A percentile compares a stretch with the other conserved stretches of the same genome.
phyloP scores from a whole-genome alignment of 176 grass and related monocot genomes.

The Lolium perenne region DNA sequence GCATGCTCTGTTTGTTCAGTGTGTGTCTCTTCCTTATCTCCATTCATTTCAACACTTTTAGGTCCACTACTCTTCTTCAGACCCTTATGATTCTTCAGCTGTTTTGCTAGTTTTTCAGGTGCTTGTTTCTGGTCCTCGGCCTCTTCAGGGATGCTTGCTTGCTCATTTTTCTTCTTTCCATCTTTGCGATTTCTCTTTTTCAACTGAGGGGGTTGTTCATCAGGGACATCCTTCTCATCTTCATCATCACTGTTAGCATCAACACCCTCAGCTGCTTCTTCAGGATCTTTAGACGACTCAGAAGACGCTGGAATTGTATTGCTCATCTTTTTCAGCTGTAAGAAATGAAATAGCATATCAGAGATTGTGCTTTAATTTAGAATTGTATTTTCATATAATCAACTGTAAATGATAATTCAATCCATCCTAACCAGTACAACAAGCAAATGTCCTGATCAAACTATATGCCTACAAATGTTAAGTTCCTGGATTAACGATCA shows the following conservation, averaged over 20 bases:
- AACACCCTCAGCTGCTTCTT: slow-evolving; percentile 46
- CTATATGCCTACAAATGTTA: slow-evolving; percentile 27
- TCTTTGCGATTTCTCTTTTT: slow-evolving; percentile 52
- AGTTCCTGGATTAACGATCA: slow-evolving; percentile 16
- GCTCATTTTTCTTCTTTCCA: slow-evolving; percentile 38
- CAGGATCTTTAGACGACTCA: slow-evolving; percentile 47
- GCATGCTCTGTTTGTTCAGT: slow-evolving; percentile 5
- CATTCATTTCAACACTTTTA: slow-evolving; percentile 9
- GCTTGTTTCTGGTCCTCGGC: slow-evolving; percentile 18
- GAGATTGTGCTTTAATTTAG: neutral
- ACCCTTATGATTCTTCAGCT: slow-evolving; percentile 32
- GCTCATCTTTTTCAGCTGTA: slow-evolving; percentile 92
- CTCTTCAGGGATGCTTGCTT: neutral
- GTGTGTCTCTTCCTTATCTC: slow-evolving; percentile 9
- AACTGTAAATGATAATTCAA: neutral
- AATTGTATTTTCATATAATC: neutral
- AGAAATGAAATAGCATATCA: slow-evolving; percentile 28
- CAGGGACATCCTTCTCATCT: slow-evolving; percentile 30
- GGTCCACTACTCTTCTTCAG: slow-evolving; percentile 28
- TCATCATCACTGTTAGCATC: slow-evolving; percentile 40
- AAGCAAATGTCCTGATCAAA: neutral
- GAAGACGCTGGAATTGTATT: slow-evolving; percentile 63
- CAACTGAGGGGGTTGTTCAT: slow-evolving; percentile 31
- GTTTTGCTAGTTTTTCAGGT: slow-evolving; percentile 44
- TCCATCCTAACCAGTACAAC: slow-evolving; percentile 27